phyloP scores from a whole-genome alignment of 345 rosid species.

The Linum lewisii region DNA sequence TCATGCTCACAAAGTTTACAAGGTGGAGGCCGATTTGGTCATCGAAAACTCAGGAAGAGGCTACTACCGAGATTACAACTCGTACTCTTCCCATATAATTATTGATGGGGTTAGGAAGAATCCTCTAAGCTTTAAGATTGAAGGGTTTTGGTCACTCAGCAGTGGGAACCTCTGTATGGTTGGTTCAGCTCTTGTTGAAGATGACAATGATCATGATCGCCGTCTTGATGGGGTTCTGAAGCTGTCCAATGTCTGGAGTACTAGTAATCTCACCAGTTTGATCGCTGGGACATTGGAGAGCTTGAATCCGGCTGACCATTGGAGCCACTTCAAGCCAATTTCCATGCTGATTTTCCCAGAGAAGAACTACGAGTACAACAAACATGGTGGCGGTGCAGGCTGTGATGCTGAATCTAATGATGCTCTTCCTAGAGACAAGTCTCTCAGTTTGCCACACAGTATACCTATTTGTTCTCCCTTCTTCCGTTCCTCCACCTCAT shows the following conservation, averaged over 20 bases:
- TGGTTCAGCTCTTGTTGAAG: slow-evolving; percentile 16
- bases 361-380: slow-evolving; percentile 14
- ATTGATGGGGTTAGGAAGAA: neutral
- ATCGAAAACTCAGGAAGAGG: neutral
- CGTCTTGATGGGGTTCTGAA: slow-evolving; percentile 16
- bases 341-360: slow-evolving; percentile 23
- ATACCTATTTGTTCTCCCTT: slow-evolving; percentile 17
- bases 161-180: slow-evolving; percentile 31
- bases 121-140: slow-evolving; percentile 14
- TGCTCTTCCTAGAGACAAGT: neutral
- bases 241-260: slow-evolving; percentile 14
- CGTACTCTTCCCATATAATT: slow-evolving; percentile 1
- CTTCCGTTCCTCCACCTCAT: neutral
- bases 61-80: neutral
- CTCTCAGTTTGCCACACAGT: slow-evolving; percentile 11
- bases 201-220: slow-evolving; percentile 10
- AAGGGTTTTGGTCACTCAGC: slow-evolving; percentile 29
- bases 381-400: slow-evolving; percentile 2
- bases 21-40: slow-evolving; percentile 18
- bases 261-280: slow-evolving; percentile 17
- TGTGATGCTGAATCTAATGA: neutral
- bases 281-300: slow-evolving; percentile 18
- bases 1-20: slow-evolving; percentile 11
- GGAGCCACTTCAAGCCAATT: slow-evolving; percentile 15
- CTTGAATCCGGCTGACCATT: slow-evolving; percentile 11